Evolutionary conservation across 805 yeast species (phyloP).

Genomic region (Yarrowia deformans): DNA sequence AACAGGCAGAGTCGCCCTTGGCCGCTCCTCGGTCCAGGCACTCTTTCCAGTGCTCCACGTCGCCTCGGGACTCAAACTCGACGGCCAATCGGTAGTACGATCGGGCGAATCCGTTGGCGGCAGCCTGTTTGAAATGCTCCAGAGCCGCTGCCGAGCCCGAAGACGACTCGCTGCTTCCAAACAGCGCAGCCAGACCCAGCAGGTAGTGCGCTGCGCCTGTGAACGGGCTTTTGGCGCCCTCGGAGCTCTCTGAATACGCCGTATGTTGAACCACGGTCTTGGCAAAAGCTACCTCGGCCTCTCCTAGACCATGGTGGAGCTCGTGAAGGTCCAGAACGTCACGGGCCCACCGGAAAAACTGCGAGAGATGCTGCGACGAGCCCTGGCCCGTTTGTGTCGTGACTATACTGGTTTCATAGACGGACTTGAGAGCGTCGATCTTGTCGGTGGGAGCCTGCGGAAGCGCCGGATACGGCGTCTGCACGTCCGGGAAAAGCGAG

Average conservation of each 20-base stretch:
- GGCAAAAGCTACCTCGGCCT: slow-evolving; percentile 45
- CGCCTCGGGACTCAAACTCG: slow-evolving; percentile 49
- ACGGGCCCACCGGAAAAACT: slow-evolving; percentile 49
- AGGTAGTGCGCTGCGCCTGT: slow-evolving; percentile 48
- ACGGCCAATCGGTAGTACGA: slow-evolving; percentile 52
- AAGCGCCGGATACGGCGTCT: slow-evolving; percentile 45
- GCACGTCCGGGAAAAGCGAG: slow-evolving; percentile 47
- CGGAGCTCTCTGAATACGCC: slow-evolving; percentile 40
- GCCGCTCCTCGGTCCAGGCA: slow-evolving; percentile 51
- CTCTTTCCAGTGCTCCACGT: slow-evolving; percentile 47
- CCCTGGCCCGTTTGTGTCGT: slow-evolving; percentile 30
- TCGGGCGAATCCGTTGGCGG: slow-evolving; percentile 48
- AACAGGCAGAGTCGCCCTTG: slow-evolving; percentile 52
- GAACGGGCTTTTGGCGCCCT: slow-evolving; percentile 37
- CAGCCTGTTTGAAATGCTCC: slow-evolving; percentile 48
- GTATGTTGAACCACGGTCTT: slow-evolving; percentile 43
- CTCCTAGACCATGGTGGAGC: slow-evolving; percentile 46
- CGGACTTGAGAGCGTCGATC: slow-evolving; percentile 41
- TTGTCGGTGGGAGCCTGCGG: slow-evolving; percentile 44
- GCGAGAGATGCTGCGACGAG: slow-evolving; percentile 19
- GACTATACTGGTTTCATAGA: slow-evolving; percentile 35
- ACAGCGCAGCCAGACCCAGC: slow-evolving; percentile 47
- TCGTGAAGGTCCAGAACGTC: slow-evolving; percentile 48
- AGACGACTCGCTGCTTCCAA: slow-evolving; percentile 47
- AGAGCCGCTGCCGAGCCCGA: slow-evolving; percentile 42